Conservation (phyloP, 805 yeast species). For the Yamadazyma akitaensis region DNA sequence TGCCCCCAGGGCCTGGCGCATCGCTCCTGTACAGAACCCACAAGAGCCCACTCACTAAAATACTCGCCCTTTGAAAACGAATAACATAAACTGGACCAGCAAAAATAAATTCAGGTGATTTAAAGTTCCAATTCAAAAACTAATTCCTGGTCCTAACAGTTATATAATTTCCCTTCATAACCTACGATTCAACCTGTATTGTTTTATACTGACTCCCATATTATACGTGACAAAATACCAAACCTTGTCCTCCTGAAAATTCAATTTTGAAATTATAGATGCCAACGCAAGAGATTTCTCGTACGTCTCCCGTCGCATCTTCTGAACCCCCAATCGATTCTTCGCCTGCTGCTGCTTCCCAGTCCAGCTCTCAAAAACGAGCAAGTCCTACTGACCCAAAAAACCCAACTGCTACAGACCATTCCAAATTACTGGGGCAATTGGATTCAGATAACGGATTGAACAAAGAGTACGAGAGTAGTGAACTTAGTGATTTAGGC, state of each 20-base stretch:
- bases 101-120: neutral
- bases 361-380: neutral
- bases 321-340: neutral
- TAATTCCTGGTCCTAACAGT: neutral
- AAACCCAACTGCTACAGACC: neutral
- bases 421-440: neutral
- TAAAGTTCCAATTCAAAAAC: neutral
- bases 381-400: neutral
- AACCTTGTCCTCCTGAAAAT: neutral
- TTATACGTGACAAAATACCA: neutral
- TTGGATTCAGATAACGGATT: neutral
- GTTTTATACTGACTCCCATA: neutral
- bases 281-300: slow-evolving; percentile 1
- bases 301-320: slow-evolving; percentile 1
- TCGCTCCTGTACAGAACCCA: slow-evolving; percentile 6
- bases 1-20: neutral
- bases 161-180: neutral
- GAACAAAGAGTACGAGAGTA: slow-evolving; percentile 26
- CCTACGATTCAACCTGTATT: neutral
- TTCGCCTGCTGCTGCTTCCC: neutral
- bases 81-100: neutral
- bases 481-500: slow-evolving; percentile 50
- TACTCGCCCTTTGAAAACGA: slow-evolving; percentile 4
- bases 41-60: neutral
- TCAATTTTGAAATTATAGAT: neutral